Evolutionary conservation across 2,329 filamentous ascomycete species (phyloP), one percentile per base, ranked within the genome.

Genomic region (Pestalotiopsis sp.): DNA sequence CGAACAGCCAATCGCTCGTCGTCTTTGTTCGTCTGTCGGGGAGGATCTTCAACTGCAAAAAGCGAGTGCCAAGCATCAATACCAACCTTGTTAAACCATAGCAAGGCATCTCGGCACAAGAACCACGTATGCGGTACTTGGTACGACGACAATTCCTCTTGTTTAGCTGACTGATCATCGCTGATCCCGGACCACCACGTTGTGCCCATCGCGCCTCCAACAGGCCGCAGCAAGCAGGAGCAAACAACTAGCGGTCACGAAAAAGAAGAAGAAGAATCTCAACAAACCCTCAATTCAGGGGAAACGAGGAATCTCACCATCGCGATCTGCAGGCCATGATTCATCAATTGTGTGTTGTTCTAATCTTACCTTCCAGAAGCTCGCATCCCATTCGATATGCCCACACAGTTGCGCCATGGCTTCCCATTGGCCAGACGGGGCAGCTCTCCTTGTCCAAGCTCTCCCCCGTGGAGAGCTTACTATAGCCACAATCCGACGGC

Each of bases 131-230:
- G 11, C 10, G 20, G 57, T 59, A 30, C 24, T 10, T 35, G 20
- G 4, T 17, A 40, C 10, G 9, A 48, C 35, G 39, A 13, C 60
- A 22, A 44, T 26, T 17, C 3, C n/a, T 26, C 30, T 22, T 9
- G 10, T 20, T 20, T n/a, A 40, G 58, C 35, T 39, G 58, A 39
- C 58, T 61, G 58, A 61, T 61, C 58, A 61, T 38, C 30, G 26
- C 58, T 35, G 13, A 35, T 39, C 39, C 61, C 11, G 22, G 61
- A 55, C n/a, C 20, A 64, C 61, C 61, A 64, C 61, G 61, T 64
- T 64, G 61, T 26, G 39, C 17, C 39, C 26, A 48, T 64, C 38
- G 11, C 39, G n/a, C 11, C 11, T 39, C 61, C 39, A 20, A 64
- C 61, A 64, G 61, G 61, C 39, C 44, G 20, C 14, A 55, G 20